phyloP scores from a whole-genome alignment of 106 monocot genomes.

The Xerophyta viscosa region DNA sequence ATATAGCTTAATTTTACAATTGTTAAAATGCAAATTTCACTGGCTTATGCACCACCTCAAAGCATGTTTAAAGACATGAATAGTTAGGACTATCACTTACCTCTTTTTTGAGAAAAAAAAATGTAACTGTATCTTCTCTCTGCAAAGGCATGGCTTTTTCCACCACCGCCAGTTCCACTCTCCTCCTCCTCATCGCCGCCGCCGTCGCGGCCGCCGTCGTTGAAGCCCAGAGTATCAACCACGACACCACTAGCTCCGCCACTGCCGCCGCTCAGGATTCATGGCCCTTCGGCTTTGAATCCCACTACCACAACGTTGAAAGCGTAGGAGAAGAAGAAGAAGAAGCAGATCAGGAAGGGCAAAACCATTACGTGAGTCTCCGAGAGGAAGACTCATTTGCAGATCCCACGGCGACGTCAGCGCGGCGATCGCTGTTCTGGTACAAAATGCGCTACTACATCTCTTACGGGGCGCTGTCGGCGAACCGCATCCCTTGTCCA shows the following conservation, averaged over 20 bases:
- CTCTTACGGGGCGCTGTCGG: slow-evolving; percentile 53
- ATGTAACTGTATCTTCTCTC: too few relatives aligned
- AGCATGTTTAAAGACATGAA: too few relatives aligned
- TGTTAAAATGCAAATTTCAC: too few relatives aligned
- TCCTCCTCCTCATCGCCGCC: not conserved
- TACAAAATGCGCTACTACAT: slow-evolving; percentile 35
- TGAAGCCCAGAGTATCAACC: slow-evolving; percentile 7
- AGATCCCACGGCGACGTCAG: not conserved
- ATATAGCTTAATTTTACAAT: too few relatives aligned
- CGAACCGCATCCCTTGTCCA: slow-evolving; percentile 51
- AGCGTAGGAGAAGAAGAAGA: not conserved
- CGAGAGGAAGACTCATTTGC: too few relatives aligned
- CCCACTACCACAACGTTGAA: not conserved
- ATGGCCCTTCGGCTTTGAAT: slow-evolving; percentile 25
- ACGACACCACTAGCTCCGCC: slow-evolving; percentile 19
- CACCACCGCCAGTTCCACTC: slow-evolving; percentile 3
- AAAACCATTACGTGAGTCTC: not conserved
- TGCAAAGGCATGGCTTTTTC: slow-evolving; percentile 2
- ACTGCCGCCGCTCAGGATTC: slow-evolving; percentile 4
- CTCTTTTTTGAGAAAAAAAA: too few relatives aligned
- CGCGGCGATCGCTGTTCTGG: slow-evolving; percentile 37
- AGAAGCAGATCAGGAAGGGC: too few relatives aligned
- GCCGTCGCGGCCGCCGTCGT: too few relatives aligned
- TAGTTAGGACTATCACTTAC: too few relatives aligned
- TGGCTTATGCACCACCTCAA: too few relatives aligned